Evolutionary conservation across 192 early-diverging fungal species (phyloP).

Genomic region (Linderina pennispora): DNA sequence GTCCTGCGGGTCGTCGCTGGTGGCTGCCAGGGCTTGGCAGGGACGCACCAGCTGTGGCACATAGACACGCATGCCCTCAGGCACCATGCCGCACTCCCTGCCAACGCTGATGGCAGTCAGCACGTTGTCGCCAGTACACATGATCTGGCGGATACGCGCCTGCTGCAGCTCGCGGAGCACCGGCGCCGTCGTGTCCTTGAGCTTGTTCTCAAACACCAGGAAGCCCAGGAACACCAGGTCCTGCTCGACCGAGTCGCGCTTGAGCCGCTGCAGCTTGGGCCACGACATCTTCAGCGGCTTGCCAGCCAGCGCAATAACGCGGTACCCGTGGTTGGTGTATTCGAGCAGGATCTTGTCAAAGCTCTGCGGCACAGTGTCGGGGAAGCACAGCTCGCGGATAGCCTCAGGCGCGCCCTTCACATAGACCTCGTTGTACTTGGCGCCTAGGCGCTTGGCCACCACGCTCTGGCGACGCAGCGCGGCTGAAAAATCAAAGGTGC

Average conservation of each 20-base stretch:
- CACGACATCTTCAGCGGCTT: constrained; percentile 65
- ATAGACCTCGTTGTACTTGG: constrained; percentile 60
- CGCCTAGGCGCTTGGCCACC: constrained; percentile 67
- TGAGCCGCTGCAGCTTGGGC: constrained; percentile 65
- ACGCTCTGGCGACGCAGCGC: constrained; percentile 88
- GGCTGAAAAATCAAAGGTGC: constrained; percentile 92
- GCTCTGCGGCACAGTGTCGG: constrained; percentile 78
- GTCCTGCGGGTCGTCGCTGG: background rate
- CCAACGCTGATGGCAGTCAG: constrained; percentile 93
- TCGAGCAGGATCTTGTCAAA: constrained; percentile 72
- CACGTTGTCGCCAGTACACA: constrained; percentile 99
- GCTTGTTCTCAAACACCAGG: constrained; percentile 98
- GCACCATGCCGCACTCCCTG: constrained; percentile 87
- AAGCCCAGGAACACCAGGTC: constrained; percentile 90
- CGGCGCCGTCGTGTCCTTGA: constrained; percentile 78
- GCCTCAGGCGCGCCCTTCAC: constrained; percentile 98
- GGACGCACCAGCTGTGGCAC: constrained; percentile 64
- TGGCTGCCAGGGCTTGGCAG: constrained; percentile 11
- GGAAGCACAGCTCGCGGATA: constrained; percentile 79
- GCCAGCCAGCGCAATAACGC: constrained; percentile 91
- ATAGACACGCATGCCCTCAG: constrained; percentile 65
- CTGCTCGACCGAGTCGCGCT: constrained; percentile 79
- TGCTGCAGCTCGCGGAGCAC: constrained; percentile 71
- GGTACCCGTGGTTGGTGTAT: constrained; percentile 95
- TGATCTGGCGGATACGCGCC: constrained; percentile 89